Evolutionary conservation across 306 rosid species (phyloP).

Genomic region (Spatholobus suberectus): DNA sequence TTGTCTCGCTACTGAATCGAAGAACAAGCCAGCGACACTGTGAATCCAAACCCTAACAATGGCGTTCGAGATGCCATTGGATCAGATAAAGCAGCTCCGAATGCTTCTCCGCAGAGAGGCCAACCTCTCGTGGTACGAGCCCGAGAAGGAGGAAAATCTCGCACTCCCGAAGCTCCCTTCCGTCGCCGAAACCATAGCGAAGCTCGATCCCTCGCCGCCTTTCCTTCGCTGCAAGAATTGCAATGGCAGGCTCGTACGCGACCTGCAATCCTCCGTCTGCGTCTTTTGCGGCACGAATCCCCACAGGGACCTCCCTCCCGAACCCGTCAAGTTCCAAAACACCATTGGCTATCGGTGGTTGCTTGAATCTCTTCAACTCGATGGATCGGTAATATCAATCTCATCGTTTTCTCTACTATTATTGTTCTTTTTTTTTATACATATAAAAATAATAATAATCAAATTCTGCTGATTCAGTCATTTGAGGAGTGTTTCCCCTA

Average conservation of each 20-base stretch:
- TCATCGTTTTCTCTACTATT: not conserved
- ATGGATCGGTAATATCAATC: slow-evolving; percentile 79
- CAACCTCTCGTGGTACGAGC: slow-evolving; percentile 72
- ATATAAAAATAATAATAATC: not conserved
- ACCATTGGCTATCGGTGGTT: slow-evolving; percentile 80
- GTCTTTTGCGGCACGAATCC: slow-evolving; percentile 77
- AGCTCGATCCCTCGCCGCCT: slow-evolving; percentile 83
- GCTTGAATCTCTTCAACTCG: slow-evolving; percentile 69
- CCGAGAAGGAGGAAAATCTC: slow-evolving; percentile 53
- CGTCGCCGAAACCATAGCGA: slow-evolving; percentile 60
- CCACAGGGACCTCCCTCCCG: slow-evolving; percentile 68
- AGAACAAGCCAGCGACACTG: not conserved
- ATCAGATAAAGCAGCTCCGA: slow-evolving; percentile 70
- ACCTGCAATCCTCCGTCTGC: slow-evolving; percentile 64
- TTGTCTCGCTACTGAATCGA: not conserved
- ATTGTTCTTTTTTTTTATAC: not conserved
- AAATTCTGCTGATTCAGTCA: not conserved
- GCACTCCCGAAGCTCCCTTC: slow-evolving; percentile 68
- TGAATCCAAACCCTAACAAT: slow-evolving; percentile 48
- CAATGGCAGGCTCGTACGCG: slow-evolving; percentile 77
- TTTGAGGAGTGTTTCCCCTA: not conserved
- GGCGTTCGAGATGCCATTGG: slow-evolving; percentile 76
- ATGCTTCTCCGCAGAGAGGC: slow-evolving; percentile 70
- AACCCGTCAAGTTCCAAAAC: slow-evolving; percentile 71
- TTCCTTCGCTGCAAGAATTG: slow-evolving; percentile 82